phyloP scores from a whole-genome alignment of 306 rosid species.

The Castanopsis chinensis region DNA sequence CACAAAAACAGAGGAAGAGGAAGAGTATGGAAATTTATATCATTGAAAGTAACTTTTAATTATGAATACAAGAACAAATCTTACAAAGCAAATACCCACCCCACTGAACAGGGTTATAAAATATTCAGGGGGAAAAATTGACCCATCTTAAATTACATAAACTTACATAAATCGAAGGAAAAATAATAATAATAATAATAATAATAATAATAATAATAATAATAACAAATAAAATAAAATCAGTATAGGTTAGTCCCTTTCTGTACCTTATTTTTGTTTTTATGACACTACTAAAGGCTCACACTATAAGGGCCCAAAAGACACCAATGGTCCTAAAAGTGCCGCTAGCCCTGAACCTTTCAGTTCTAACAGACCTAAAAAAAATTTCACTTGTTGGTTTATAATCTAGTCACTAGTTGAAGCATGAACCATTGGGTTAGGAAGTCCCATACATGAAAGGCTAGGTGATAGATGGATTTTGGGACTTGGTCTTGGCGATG shows the following conservation, averaged over 20 bases:
- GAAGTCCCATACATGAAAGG: slow-evolving; percentile 52
- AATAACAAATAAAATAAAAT: slow-evolving; percentile 2
- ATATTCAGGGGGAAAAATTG: no score
- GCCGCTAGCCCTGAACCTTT: not conserved
- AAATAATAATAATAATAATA: not conserved
- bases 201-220: not conserved
- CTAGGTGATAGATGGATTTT: slow-evolving; percentile 64
- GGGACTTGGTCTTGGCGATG: slow-evolving; percentile 77
- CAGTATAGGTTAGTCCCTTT: slow-evolving; percentile 25
- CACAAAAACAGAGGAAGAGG: not conserved
- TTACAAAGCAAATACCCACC: no score
- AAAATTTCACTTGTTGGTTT: not conserved
- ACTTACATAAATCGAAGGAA: not conserved
- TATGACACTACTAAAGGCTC: not conserved
- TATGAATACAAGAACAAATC: not conserved
- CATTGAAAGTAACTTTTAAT: not conserved
- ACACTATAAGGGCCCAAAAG: not conserved
- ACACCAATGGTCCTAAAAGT: not conserved
- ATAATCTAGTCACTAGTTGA: slow-evolving; percentile 3
- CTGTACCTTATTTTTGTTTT: slow-evolving; percentile 10
- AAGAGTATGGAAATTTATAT: not conserved
- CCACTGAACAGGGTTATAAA: no score
- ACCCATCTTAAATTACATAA: no score
- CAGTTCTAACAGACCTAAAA: not conserved
- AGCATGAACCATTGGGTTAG: slow-evolving; percentile 45